Evolutionary conservation across 805 yeast genomes (phyloP), one percentile per base, ranked within the genome.

Genomic region (Blastobotrys americana): DNA sequence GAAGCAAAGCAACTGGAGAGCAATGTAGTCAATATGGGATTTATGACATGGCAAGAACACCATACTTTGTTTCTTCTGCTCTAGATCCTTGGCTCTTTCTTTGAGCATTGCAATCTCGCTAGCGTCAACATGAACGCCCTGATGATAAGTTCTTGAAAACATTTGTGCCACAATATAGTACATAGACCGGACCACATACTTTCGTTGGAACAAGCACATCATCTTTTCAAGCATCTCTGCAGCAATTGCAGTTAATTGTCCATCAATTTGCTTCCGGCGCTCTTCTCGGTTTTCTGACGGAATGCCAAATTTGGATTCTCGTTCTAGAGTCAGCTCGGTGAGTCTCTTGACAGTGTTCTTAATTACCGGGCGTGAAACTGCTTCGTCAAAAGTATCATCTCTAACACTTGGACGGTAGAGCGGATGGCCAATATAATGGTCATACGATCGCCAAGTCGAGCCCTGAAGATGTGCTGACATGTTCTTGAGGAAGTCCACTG

Each of bases 1-100:
- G 51, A 76, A 68, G 47, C 76, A 67, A 25, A 76, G 62, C 43
- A 76, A 66, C 52, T 78, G 82, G 40, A 78, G 55, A 43, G 78
- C 72, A 41, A 78, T 75, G 56, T 78, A 78, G 58, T 78, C 84
- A 34, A 77, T 64, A 55, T 78, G 84, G 8, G 80, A 73, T 56
- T 76, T 76, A 60, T 78, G 84, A 52, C 78, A 76, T 2, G 84
- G 83, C 46, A 77, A 64, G 47, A 71, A 73, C 38, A 77, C 53
- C 34, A 68, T 50, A 34, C 66, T 57, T 51, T 64, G 67, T 22
- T 60, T 58, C 43, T 64, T 61, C 13, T 47, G 52, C 41, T 57
- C 54, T 28, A 67, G 61, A 50, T 60, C 61, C 34, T 45, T 48
- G 18, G 70, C 70, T 42, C 58, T 57, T 17, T 52, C 52, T 46